Evolutionary conservation across 116 monocot species (phyloP), one percentile per base, ranked within the genome.

Genomic region (Papilionanthe hybrid): DNA sequence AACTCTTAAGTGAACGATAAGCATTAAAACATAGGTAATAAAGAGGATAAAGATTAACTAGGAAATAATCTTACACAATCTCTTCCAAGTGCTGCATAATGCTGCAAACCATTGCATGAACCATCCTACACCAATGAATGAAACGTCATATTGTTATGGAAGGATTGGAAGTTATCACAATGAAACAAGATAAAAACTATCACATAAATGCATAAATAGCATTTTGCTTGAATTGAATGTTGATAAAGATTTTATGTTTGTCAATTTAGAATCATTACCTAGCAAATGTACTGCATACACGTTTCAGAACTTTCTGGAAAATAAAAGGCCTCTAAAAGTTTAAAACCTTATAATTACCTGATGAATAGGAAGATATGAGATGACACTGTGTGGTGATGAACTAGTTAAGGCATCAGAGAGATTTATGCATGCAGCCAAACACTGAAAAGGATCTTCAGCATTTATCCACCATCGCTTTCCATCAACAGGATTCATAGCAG

Each of bases 371-470:
- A 94, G 71, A 75, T 94, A 86, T 4, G 94, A 94, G 18, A 94
- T 79, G 57, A 76, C 78, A 65, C 27, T 78, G n/a, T 82, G 44
- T 10, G 87, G 89, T 19, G 76, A 89, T 32, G 79, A 79, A 76
- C 84, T 85, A 72, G 81, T 80, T 53, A 95, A 82, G 68, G 89
- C 95, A 76, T 86, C 88, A 78, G 88, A 81, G 72, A 95, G 89
- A 79, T 91, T 80, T 22, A 95, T 89, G 67, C 95, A 95, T 71
- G 88, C 87, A 53, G 95, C 95, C 78, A 95, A 85, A 79, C 95
- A 95, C 42, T 95, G 89, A 74, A 93, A 91, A 75, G 95, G 95
- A 79, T 93, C 95, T 68, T 95, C 93, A 78, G 93, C 95, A 81
- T 81, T 78, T 72, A 91, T 66, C 95, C 95, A 95, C 95, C 95